phyloP scores from a whole-genome alignment of 2,329 filamentous ascomycete species.

The Fusarium duplospermum region DNA sequence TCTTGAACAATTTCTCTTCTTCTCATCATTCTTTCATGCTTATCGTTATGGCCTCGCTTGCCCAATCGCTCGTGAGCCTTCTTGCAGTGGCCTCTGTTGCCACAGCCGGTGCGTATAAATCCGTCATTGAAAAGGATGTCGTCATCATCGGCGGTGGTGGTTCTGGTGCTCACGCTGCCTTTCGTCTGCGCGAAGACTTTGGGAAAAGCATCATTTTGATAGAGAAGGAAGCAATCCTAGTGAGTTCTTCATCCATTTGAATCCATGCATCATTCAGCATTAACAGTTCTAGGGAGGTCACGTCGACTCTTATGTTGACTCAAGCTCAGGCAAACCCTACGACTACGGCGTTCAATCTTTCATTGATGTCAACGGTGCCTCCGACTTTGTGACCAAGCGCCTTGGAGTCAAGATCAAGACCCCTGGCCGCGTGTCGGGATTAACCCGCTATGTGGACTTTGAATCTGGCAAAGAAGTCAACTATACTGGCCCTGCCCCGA shows the following conservation, averaged over 20 bases:
- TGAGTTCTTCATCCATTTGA: slow-evolving; percentile 24
- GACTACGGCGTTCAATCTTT: slow-evolving; percentile 54
- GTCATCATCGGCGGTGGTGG: slow-evolving; percentile 53
- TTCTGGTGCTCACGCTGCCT: slow-evolving; percentile 52
- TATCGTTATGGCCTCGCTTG: not conserved
- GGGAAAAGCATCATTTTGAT: slow-evolving; percentile 49
- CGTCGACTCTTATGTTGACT: slow-evolving; percentile 59
- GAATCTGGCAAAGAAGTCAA: slow-evolving; percentile 47
- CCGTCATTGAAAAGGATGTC: slow-evolving; percentile 44
- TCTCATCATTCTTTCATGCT: not conserved
- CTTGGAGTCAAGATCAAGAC: slow-evolving; percentile 51
- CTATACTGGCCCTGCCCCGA: slow-evolving; percentile 39
- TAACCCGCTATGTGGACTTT: slow-evolving; percentile 51
- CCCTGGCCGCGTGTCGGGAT: slow-evolving; percentile 42
- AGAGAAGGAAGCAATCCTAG: slow-evolving; percentile 49
- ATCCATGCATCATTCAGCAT: not conserved
- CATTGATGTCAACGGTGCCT: slow-evolving; percentile 52
- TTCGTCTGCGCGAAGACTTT: slow-evolving; percentile 51
- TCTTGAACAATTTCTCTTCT: not conserved
- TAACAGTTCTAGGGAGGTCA: slow-evolving; percentile 57
- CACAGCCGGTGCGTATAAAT: not conserved
- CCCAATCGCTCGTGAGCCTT: slow-evolving; percentile 5
- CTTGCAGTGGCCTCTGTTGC: slow-evolving; percentile 15
- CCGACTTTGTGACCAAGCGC: slow-evolving; percentile 55
- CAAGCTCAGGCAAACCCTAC: slow-evolving; percentile 48